A percentile compares a stretch with the other conserved stretches of the same genome.
phyloP scores from a whole-genome alignment of 1,139 yeast species.

The Geotrichum cucujoidarum region DNA sequence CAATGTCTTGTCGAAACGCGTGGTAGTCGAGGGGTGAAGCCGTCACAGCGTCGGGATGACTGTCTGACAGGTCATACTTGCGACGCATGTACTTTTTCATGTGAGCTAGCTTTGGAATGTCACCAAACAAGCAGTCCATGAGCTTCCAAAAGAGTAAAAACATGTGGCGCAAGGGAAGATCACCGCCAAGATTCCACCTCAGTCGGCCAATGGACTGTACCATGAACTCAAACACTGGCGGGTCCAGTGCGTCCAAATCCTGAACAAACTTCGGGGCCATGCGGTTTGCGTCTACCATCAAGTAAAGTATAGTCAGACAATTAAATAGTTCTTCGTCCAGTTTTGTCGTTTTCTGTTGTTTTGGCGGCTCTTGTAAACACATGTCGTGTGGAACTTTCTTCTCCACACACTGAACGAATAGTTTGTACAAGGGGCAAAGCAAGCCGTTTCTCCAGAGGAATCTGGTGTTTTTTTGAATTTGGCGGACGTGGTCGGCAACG shows the following conservation, averaged over 20 bases:
- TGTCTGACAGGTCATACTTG: slow-evolving; percentile 42
- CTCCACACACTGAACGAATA: slow-evolving; percentile 20
- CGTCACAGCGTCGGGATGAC: slow-evolving; percentile 31
- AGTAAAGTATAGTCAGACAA: slow-evolving; percentile 51
- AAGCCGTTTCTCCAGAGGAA: slow-evolving; percentile 27
- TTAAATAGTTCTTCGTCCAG: slow-evolving; percentile 37
- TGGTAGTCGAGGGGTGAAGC: slow-evolving; percentile 78
- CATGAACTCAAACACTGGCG: slow-evolving; percentile 42
- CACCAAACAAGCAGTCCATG: slow-evolving; percentile 66
- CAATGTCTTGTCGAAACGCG: slow-evolving; percentile 65
- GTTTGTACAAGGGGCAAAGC: slow-evolving; percentile 23
- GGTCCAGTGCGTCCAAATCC: slow-evolving; percentile 34
- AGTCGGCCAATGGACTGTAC: slow-evolving; percentile 56
- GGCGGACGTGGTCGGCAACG: slow-evolving; percentile 39
- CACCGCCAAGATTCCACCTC: slow-evolving; percentile 48
- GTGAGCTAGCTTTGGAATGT: slow-evolving; percentile 38
- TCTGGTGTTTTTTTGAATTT: slow-evolving; percentile 34
- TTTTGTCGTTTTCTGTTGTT: neutral
- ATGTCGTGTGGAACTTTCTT: slow-evolving; percentile 20
- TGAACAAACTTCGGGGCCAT: slow-evolving; percentile 27
- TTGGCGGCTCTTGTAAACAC: slow-evolving; percentile 10
- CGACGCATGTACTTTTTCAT: slow-evolving; percentile 49
- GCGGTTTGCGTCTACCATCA: slow-evolving; percentile 41
- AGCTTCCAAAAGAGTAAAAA: slow-evolving; percentile 55
- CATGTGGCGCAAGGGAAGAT: slow-evolving; percentile 42